Base-by-base conservation (phyloP, 306 rosid genomes). In the Inga leiocalycina region DNA sequence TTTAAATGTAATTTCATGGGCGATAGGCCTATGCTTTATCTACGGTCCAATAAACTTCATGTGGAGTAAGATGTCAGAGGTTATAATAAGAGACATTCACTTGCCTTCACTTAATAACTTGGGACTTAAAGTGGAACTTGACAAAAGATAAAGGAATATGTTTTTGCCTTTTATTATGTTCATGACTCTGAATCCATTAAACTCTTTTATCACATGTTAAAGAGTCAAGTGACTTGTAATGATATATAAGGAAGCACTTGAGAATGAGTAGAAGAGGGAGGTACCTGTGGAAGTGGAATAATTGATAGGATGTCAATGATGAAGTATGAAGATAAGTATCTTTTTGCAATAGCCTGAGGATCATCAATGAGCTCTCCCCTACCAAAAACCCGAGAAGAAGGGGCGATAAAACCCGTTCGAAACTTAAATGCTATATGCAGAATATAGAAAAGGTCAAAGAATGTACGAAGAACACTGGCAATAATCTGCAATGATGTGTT, bases 201-300 rank as follows among this genome's bases (percentile, higher is more conserved):
- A 49, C 48, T 51, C 43, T 10, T 8, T 68, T 32, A 32, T 32
- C 75, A 5, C 24, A 7, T 30, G 35, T 46, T 22, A 65, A 48
- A 46, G 46, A 48, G 39, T 66, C 49, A 65, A 37, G 75, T 20
- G 66, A 65, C 24, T n/a, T 8, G 34, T n/a, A 39, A 65, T 78
- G 48, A 46, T 46, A 49, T 62, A 65, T 11, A 35, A 54, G 46
- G 43, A 85, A 68, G 72, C 4, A 56, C 45, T 37, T 57, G n/a
- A 74, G 54, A 62, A 37, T 20, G 49, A 78, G 24, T 52, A 19
- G 32, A 74, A 65, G 54, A 72, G 61, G 15, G 49, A 52, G 44
- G 46, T 89, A 96, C 98, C 95, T 97, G 99, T 81, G 98, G 99
- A 51, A 92, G 62, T 71, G 99, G 98, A 87, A 97, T 89, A 71